Percentiles rank a stretch among this genome's conserved stretches.
phyloP scores from a whole-genome alignment of 2,329 filamentous ascomycete genomes.

The Mycosphaerella arachidis region DNA sequence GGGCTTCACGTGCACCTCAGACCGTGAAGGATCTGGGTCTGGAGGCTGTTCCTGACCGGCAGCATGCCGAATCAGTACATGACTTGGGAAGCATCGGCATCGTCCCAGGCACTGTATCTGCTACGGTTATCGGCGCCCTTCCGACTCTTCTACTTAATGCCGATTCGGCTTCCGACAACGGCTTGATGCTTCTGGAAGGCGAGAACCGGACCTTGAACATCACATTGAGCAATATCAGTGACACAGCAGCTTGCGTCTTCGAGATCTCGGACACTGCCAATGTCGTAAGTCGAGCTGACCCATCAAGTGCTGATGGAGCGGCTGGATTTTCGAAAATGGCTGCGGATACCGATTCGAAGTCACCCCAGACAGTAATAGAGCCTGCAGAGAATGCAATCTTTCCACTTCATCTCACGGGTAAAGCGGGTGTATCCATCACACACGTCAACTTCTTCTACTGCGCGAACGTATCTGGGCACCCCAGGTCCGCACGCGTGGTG shows the following conservation, averaged over 20 bases:
- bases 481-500: slow-evolving; percentile 37
- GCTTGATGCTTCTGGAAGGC: slow-evolving; percentile 89
- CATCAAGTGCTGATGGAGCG: background rate
- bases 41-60: slow-evolving; percentile 4
- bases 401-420: slow-evolving; percentile 79
- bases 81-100: slow-evolving; percentile 17
- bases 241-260: slow-evolving; percentile 69
- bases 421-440: slow-evolving; percentile 75
- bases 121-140: slow-evolving; percentile 71
- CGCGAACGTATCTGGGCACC: slow-evolving; percentile 3
- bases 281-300: slow-evolving; percentile 12
- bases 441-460: slow-evolving; percentile 77
- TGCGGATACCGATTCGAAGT: background rate
- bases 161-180: slow-evolving; percentile 74
- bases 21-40: slow-evolving; percentile 61
- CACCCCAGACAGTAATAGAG: slow-evolving; percentile 10
- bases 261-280: slow-evolving; percentile 23
- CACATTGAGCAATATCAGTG: slow-evolving; percentile 73
- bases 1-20: slow-evolving; percentile 62
- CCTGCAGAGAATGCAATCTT: slow-evolving; percentile 65
- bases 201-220: slow-evolving; percentile 74
- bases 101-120: slow-evolving; percentile 21
- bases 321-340: background rate
- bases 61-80: background rate
- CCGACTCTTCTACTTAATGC: slow-evolving; percentile 72